phyloP scores from a whole-genome alignment of 108 stramenopile genomes.

The Stephanodiscus minutulus region DNA sequence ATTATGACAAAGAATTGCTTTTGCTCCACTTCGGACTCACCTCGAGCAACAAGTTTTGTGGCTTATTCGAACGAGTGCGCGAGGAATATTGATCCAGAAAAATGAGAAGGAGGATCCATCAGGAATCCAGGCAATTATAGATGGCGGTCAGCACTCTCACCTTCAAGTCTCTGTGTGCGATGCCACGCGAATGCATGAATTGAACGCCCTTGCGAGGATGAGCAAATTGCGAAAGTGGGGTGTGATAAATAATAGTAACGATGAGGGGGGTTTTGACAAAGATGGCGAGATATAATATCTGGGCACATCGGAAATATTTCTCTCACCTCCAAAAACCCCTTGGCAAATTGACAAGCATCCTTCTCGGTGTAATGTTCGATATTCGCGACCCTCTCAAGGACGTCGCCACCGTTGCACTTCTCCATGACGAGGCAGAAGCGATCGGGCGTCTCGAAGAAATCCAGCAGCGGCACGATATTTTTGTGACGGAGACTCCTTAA shows the following conservation, averaged over 20 bases:
- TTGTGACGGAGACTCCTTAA: constrained; percentile 67
- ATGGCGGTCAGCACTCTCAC: constrained; percentile 7
- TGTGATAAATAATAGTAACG: too few relatives aligned
- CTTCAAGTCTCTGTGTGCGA: constrained; percentile 94
- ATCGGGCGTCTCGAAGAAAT: constrained; percentile 88
- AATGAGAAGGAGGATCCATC: not conserved
- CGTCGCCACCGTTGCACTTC: constrained; percentile 91
- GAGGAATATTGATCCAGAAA: not conserved
- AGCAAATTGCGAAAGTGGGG: too few relatives aligned
- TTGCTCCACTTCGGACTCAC: constrained; percentile 30
- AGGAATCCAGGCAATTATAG: not conserved
- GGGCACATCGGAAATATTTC: too few relatives aligned
- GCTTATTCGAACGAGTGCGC: constrained; percentile 26
- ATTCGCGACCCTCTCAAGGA: constrained; percentile 93
- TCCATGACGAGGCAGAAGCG: constrained; percentile 93
- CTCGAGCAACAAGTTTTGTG: constrained; percentile 90
- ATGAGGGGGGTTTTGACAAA: too few relatives aligned
- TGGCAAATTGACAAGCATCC: constrained; percentile 88
- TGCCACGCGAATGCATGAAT: constrained; percentile 78
- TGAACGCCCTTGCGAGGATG: constrained; percentile 51
- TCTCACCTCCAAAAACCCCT: constrained; percentile 51
- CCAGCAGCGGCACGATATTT: constrained; percentile 81
- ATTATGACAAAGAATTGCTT: constrained; percentile 8
- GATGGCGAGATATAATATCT: too few relatives aligned
- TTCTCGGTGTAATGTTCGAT: constrained; percentile 89